phyloP scores from a whole-genome alignment of 768 basidiomycete genomes.

The Lactifluus subvellereus region DNA sequence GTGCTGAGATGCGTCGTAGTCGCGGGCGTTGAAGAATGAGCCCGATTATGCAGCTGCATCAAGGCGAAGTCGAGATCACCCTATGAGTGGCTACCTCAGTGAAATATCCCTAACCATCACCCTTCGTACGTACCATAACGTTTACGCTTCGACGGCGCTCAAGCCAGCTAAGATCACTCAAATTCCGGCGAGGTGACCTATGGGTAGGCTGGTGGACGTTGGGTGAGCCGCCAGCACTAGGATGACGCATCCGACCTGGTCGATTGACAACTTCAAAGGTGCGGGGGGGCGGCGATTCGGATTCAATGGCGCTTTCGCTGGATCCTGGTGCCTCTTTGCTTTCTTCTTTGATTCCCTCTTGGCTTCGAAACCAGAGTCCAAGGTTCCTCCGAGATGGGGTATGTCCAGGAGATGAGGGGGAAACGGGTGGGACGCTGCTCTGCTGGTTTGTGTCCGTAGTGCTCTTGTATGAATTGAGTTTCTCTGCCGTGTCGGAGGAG shows the following conservation, averaged over 20 bases:
- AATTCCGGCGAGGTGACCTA: slow-evolving; percentile 43
- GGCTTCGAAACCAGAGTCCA: slow-evolving; percentile 36
- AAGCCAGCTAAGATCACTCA: slow-evolving; percentile 76
- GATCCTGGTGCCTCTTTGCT: slow-evolving; percentile 34
- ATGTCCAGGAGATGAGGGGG: slow-evolving; percentile 29
- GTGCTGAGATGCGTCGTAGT: slow-evolving; percentile 47
- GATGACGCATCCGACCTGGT: slow-evolving; percentile 49
- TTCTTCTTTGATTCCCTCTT: slow-evolving; percentile 23
- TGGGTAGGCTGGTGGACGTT: slow-evolving; percentile 37
- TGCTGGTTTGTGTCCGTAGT: slow-evolving; percentile 18
- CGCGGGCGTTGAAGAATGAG: slow-evolving; percentile 43
- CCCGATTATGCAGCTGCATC: slow-evolving; percentile 49
- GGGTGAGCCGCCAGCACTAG: slow-evolving; percentile 39
- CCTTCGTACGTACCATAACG: slow-evolving; percentile 49
- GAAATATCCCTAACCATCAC: slow-evolving; percentile 1
- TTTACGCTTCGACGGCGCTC: slow-evolving; percentile 66
- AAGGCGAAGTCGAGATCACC: slow-evolving; percentile 68
- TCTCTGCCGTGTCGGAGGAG: slow-evolving; percentile 40
- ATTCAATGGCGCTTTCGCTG: slow-evolving; percentile 34
- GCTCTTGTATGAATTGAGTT: slow-evolving; percentile 29
- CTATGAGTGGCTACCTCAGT: slow-evolving; percentile 33
- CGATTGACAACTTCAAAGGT: slow-evolving; percentile 49
- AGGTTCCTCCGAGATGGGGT: slow-evolving; percentile 33
- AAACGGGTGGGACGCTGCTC: slow-evolving; percentile 25
- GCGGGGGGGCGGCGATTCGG: slow-evolving; percentile 28